Conservation (phyloP, 441 rosid genomes). For the Gossypium gossypioides region DNA sequence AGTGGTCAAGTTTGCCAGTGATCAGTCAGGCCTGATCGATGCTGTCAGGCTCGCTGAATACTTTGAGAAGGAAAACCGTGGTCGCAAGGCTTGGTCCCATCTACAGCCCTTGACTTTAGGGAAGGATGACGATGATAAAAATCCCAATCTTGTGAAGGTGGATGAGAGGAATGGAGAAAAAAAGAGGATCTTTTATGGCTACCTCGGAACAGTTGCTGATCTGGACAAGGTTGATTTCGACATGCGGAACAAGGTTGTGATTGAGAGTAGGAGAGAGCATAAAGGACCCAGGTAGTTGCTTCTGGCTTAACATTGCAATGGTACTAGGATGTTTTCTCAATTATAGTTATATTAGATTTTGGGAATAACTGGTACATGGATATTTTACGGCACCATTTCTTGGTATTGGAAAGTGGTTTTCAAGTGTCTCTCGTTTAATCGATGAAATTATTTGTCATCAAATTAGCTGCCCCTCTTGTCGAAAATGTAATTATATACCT, state of each 20-base stretch:
- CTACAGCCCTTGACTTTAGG: constrained; percentile 46
- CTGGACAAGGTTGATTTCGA: constrained; percentile 72
- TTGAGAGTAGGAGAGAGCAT: constrained; percentile 64
- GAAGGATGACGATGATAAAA: constrained; percentile 73
- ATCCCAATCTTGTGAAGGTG: constrained; percentile 57
- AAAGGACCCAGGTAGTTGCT: constrained; percentile 36
- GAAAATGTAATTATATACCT: no score
- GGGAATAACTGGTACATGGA: constrained; percentile 1
- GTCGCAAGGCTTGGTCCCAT: constrained; percentile 69
- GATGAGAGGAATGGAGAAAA: constrained; percentile 67
- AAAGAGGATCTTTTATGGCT: constrained; percentile 70
- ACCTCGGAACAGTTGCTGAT: constrained; percentile 73
- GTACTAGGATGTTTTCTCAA: constrained; percentile 16
- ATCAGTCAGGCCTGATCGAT: constrained; percentile 62
- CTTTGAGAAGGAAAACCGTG: constrained; percentile 72
- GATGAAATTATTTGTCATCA: background rate
- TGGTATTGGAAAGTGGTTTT: constrained; percentile 15
- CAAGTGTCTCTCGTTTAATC: constrained; percentile 7
- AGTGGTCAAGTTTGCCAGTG: constrained; percentile 57
- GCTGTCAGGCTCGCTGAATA: constrained; percentile 62
- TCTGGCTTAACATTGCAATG: constrained; percentile 20
- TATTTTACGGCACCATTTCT: background rate
- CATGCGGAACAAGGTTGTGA: constrained; percentile 59
- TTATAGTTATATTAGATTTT: background rate
- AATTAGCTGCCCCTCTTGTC: background rate